Conservation (phyloP, 495 filamentous ascomycete species). For the Tuber borchii region DNA sequence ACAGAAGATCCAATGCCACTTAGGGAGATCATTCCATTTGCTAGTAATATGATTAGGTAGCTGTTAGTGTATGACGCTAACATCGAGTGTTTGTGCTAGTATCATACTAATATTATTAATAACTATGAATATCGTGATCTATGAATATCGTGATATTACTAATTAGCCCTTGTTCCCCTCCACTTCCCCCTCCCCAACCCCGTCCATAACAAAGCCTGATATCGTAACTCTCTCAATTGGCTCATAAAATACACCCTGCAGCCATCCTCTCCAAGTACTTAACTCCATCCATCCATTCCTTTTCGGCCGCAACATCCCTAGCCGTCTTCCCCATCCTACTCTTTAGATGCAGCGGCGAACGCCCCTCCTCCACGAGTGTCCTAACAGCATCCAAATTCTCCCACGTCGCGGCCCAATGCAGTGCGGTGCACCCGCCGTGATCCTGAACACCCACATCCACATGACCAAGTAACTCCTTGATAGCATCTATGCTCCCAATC, state of each 20-base stretch:
- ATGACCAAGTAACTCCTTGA: neutral
- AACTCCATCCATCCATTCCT: neutral
- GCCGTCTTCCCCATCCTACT: neutral
- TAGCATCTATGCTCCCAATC: neutral
- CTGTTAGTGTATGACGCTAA: neutral
- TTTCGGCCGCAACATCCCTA: neutral
- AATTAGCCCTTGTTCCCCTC: neutral
- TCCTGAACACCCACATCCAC: slow-evolving; percentile 1
- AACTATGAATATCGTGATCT: neutral
- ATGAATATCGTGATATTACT: neutral
- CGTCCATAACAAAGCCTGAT: neutral
- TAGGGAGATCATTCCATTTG: no score
- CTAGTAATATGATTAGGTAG: neutral
- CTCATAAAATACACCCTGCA: neutral
- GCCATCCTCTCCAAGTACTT: slow-evolving; percentile 1
- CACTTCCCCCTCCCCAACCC: neutral
- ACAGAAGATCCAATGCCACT: neutral
- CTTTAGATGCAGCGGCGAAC: neutral
- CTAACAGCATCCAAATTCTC: slow-evolving; percentile 9
- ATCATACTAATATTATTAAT: neutral
- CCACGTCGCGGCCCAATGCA: slow-evolving; percentile 3
- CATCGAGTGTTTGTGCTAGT: no score
- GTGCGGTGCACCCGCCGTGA: slow-evolving; percentile 10
- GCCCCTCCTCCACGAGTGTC: neutral
- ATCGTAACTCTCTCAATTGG: neutral